Base-by-base conservation (phyloP, 148 eudicot species). In the Rhododendron molle region DNA sequence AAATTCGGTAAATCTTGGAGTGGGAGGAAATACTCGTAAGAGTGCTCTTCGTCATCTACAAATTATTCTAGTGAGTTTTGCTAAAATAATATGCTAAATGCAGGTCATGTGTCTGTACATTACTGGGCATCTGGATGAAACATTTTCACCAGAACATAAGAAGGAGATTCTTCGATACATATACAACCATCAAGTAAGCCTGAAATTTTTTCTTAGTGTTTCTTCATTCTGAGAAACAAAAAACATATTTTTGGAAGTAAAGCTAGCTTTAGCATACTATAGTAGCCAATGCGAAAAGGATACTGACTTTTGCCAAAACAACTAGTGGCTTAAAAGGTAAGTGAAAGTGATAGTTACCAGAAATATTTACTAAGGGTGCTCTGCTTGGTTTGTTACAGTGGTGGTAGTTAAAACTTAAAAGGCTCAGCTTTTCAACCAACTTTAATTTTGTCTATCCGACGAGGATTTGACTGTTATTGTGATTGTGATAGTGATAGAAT, bases 121-220 rank as follows among this genome's bases (percentile, higher is more conserved):
- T 9, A 81, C 69, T 7, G 83, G 83, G 28, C 83, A 81, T 81
- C 83, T 81, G 14, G 65, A 81, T 11, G 12, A 46, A 30, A 54
- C 12, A 54, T 81, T 81, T 54, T 56, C 83, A 10, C n/a, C 14
- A 20, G 69, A 81, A 81, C 83, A 81, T 54, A 54, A 56, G 10
- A 81, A 34, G n/a, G 83, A 81, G 69, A 81, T 81, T 54, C 83
- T 81, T 81, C 83, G 83, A 20, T 81, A 81, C 47, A 10, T 81
- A 54, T 81, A 81, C 69, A 81, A 81, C 69, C 83, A 81, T n/a
- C 83, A 81, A 81, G 83, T 81, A 81, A 16, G 82, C 36, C 73
- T 67, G 12, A 26, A 67, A 28, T 28, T 28, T 1, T 28, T 28
- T 11, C 15, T 60, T 1, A 58, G 7, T 20, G 65, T 1, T 58